Percentiles rank a stretch among this genome's conserved stretches.
phyloP scores from a whole-genome alignment of 352 stramenopile species.

The Pythium myriotylum region DNA sequence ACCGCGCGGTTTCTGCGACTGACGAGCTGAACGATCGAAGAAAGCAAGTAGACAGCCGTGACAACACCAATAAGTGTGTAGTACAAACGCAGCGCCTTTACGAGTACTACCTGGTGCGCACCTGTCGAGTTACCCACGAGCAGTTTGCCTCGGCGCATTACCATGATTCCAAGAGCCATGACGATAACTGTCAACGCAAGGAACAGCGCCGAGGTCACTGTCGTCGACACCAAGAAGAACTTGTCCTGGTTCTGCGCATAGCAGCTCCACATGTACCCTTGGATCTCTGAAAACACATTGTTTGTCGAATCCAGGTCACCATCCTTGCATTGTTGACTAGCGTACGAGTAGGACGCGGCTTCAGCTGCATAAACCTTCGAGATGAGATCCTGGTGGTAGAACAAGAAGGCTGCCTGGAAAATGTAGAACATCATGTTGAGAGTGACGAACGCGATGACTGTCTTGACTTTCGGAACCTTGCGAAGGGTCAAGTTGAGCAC shows the following conservation, averaged over 20 bases:
- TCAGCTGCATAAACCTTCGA: conserved; percentile 72
- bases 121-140: conserved; percentile 72
- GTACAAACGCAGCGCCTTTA: conserved; percentile 86
- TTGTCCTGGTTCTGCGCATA: conserved; percentile 71
- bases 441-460: conserved; percentile 61
- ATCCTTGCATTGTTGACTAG: conserved; percentile 81
- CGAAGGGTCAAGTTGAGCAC: conserved; percentile 79
- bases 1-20: conserved; percentile 60
- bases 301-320: conserved; percentile 45
- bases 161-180: conserved; percentile 83
- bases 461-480: conserved; percentile 71
- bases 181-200: conserved; percentile 75
- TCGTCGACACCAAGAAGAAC: conserved; percentile 82
- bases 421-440: conserved; percentile 83
- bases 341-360: conserved; percentile 64
- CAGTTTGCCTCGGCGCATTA: conserved; percentile 82
- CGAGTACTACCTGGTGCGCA: conserved; percentile 73
- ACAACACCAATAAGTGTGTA: conserved; percentile 87
- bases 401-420: conserved; percentile 74
- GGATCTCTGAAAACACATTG: conserved; percentile 86
- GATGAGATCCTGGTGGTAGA: conserved; percentile 73
- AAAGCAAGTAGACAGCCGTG: conserved; percentile 82
- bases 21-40: conserved; percentile 83
- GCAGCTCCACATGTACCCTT: conserved; percentile 82
- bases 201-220: conserved; percentile 80